Base-by-base conservation (phyloP, 176 grass and related monocot genomes). In the Musa acuminata region DNA sequence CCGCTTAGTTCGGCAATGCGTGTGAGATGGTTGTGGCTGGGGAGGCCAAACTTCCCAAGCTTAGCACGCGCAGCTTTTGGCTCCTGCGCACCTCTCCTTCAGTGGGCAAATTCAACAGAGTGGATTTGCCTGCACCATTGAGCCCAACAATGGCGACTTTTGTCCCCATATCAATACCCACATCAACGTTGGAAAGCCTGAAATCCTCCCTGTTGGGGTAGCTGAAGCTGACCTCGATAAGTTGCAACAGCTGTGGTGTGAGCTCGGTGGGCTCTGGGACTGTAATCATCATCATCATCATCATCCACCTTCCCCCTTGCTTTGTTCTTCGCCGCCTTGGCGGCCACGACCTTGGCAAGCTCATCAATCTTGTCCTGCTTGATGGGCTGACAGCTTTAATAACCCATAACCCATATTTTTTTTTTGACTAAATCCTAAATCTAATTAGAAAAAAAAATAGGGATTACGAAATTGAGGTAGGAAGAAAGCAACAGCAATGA, bases 21-120 rank as follows among this genome's bases (percentile, higher is more conserved):
- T 59, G 94, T 98, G 22, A 98, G 91, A 80, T 98, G 90, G 80
- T 98, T 98, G 84, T 98, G 90, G 72, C 94, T 92, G 52, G 94
- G 90, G 52, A 98, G 82, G 57, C 94, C 94, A 83, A 93, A 98
- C 49, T 93, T 98, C 22, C 94, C 94, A 74, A 98, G 88, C 70
- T 93, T 98, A 2, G 86, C 90, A 16, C 94, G 90, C 52, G 80
- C 71, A 93, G 88, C 62, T 98, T 98, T 73, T 98, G 88, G 60
- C 94, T 98, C 75, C 88, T 82, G 62, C 90, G 87, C 52, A 82
- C 82, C 82, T 98, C 94, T 67, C 94, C 90, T 58, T 98, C 78
- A 1, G 82, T 78, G 19, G 93, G 90, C 82, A 98, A 85, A 86
- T 98, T 98, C 55, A 98, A 86, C 53, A 98, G 74, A 29, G 94